These are phyloP conservation scores for Phytopythium kandeliae DNA, from an alignment of 352 stramenopile species.

Conservation along the genomic window DNA sequence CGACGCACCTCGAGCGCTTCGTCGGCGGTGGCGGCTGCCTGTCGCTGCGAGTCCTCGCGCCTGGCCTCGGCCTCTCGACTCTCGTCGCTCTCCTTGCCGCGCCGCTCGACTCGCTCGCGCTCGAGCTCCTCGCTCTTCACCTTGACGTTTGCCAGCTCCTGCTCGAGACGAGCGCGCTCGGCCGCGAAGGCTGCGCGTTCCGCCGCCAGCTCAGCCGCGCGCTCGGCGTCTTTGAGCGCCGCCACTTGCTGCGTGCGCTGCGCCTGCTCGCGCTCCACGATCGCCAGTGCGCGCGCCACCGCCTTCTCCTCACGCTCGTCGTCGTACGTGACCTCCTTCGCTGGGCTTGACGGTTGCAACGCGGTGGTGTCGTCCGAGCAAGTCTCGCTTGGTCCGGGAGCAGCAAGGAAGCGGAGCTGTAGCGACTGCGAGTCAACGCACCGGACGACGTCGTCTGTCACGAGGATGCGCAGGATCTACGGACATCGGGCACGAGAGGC, in stretches of 20 bases:
- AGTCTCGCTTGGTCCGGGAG: too few relatives aligned
- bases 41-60: neutral
- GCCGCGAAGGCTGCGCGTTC: slow-evolving; percentile 14
- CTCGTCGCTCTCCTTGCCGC: slow-evolving; percentile 11
- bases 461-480: slow-evolving; percentile 42
- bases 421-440: slow-evolving; percentile 32
- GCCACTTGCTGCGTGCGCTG: slow-evolving; percentile 18
- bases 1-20: slow-evolving; percentile 1
- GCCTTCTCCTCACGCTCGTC: slow-evolving; percentile 2
- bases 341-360: neutral
- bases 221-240: slow-evolving; percentile 20
- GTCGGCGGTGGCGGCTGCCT: neutral
- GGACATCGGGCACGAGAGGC: neutral
- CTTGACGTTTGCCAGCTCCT: slow-evolving; percentile 15
- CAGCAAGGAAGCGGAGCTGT: slow-evolving; percentile 44
- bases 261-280: slow-evolving; percentile 15
- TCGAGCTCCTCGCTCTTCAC: slow-evolving; percentile 32
- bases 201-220: slow-evolving; percentile 16
- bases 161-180: slow-evolving; percentile 18
- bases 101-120: slow-evolving; percentile 21
- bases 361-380: neutral
- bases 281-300: neutral
- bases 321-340: slow-evolving; percentile 4
- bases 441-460: slow-evolving; percentile 45
- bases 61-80: neutral